Conservation (phyloP, 352 stramenopile genomes). For the Pythium biforme region DNA sequence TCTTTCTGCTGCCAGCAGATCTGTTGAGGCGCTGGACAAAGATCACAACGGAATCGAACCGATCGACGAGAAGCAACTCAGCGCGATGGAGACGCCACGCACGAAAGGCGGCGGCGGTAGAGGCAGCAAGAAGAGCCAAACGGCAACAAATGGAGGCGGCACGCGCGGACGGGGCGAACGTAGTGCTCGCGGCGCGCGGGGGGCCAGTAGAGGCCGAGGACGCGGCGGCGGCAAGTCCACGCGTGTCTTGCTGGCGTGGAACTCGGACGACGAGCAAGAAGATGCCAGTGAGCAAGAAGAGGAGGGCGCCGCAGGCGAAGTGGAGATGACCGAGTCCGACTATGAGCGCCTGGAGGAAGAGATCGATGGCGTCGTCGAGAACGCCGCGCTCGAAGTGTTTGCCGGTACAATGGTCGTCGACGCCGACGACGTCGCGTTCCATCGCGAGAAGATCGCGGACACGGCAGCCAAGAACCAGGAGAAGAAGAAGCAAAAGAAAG, state of each 20-base stretch:
- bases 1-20: constrained; percentile 3
- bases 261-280: constrained; percentile 5
- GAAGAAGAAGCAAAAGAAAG: constrained; percentile 20
- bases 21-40: not conserved
- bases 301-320: not conserved
- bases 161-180: constrained; percentile 2
- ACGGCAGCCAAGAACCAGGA: not conserved
- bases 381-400: constrained; percentile 18
- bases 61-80: not conserved
- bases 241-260: constrained; percentile 14
- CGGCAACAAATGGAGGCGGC: not conserved
- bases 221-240: not conserved
- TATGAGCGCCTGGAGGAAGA: constrained; percentile 22
- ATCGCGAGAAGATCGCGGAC: constrained; percentile 11
- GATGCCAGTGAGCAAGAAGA: not conserved
- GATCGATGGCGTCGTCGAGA: constrained; percentile 25
- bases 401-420: constrained; percentile 29
- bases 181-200: too few species aligned
- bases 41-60: constrained; percentile 21
- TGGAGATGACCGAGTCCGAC: constrained; percentile 17
- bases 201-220: constrained; percentile 15
- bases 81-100: not conserved
- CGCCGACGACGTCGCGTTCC: constrained; percentile 20
- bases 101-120: not conserved
- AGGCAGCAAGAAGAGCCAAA: not conserved